phyloP scores from a whole-genome alignment of 768 basidiomycete genomes.

The Chalciporus sphaerocephalus region DNA sequence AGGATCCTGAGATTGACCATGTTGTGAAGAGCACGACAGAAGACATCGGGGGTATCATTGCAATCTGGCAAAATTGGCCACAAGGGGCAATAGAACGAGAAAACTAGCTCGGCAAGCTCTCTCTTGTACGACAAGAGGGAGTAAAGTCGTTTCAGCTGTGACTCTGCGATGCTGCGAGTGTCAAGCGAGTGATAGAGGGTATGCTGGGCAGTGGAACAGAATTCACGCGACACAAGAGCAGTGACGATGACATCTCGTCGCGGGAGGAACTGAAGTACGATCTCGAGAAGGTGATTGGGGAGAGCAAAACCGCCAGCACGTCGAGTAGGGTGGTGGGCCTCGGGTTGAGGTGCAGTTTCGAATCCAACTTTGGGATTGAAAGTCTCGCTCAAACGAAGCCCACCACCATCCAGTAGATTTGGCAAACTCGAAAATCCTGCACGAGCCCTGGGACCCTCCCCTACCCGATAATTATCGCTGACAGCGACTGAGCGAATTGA shows the following conservation, averaged over 20 bases:
- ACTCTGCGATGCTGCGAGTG: constrained; percentile 11
- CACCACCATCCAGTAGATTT: constrained; percentile 13
- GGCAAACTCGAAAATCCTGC: constrained; percentile 17
- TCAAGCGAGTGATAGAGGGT: constrained; percentile 23
- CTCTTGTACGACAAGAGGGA: constrained; percentile 14
- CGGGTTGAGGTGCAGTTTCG: not conserved
- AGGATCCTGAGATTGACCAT: constrained; percentile 28
- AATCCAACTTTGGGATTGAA: not conserved
- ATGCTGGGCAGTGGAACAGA: constrained; percentile 21
- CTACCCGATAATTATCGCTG: constrained; percentile 4
- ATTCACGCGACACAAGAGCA: constrained; percentile 22
- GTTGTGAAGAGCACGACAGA: constrained; percentile 26
- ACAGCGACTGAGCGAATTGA: constrained; percentile 12
- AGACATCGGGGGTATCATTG: constrained; percentile 6
- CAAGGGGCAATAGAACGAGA: constrained; percentile 20
- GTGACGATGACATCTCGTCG: constrained; percentile 16
- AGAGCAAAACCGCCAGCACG: constrained; percentile 5
- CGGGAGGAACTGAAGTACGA: constrained; percentile 21
- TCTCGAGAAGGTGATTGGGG: constrained; percentile 17
- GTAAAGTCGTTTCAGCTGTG: constrained; percentile 16
- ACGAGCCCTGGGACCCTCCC: not conserved
- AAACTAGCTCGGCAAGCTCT: constrained; percentile 24
- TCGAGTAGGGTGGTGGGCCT: not conserved
- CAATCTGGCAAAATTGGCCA: constrained; percentile 16
- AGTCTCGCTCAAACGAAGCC: constrained; percentile 1